Conservation (phyloP, 2,329 filamentous ascomycete species). For the Fusarium zealandicum region DNA sequence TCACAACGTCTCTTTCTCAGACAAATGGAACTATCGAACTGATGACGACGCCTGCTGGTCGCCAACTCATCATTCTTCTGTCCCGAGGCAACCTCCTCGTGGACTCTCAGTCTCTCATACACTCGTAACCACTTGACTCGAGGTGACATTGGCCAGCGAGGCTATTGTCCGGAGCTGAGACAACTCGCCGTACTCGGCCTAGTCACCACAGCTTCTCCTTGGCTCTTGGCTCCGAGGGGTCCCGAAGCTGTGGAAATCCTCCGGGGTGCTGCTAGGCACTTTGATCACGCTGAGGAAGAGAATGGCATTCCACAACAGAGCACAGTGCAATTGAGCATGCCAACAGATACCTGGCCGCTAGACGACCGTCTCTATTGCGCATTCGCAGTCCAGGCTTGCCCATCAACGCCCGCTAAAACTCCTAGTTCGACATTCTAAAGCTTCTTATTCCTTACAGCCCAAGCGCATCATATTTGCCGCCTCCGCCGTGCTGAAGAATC, state of each 20-base stretch:
- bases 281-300: slow-evolving; percentile 11
- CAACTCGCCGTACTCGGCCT: slow-evolving; percentile 6
- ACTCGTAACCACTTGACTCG: slow-evolving; percentile 14
- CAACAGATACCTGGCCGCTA: slow-evolving; percentile 1
- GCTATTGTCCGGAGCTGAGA: slow-evolving; percentile 25
- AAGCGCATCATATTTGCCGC: slow-evolving; percentile 47
- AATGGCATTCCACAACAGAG: slow-evolving; percentile 37
- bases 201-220: slow-evolving; percentile 9
- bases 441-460: slow-evolving; percentile 41
- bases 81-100: not conserved
- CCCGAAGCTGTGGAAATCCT: slow-evolving; percentile 9
- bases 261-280: slow-evolving; percentile 11
- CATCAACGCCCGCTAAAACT: slow-evolving; percentile 25
- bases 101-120: not conserved
- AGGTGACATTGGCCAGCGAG: slow-evolving; percentile 7
- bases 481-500: slow-evolving; percentile 41
- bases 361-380: slow-evolving; percentile 23
- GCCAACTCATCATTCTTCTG: slow-evolving; percentile 14
- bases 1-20: slow-evolving; percentile 6
- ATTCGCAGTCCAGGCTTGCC: slow-evolving; percentile 19
- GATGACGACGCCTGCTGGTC: slow-evolving; percentile 11
- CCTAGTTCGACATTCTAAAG: slow-evolving; percentile 12
- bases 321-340: slow-evolving; percentile 18
- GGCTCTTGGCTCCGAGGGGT: slow-evolving; percentile 5
- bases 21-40: slow-evolving; percentile 9